Evolutionary conservation across 1,284 basidiomycete species (phyloP), one percentile per base, ranked within the genome.

Genomic region (Anthracocystis walkeri): DNA sequence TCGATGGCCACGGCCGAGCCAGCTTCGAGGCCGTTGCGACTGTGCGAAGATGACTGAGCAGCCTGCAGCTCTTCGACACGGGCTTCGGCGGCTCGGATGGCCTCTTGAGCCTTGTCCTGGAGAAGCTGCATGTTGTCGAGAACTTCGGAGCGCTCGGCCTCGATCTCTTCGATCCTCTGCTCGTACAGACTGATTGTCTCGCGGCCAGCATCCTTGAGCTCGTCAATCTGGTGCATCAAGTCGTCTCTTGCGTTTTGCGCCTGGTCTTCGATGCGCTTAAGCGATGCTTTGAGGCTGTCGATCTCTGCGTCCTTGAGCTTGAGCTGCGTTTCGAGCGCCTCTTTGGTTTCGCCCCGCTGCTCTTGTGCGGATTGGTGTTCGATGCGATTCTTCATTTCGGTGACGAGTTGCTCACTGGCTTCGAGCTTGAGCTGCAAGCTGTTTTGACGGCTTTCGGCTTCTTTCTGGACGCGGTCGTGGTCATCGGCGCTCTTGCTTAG

Each of bases 151-250:
- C 85, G 68, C 45, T 82, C 82, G 59, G 79, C 82, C 65, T 77
- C 65, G 25, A 79, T 77, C 53, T 69, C 68, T 18, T 70, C 65
- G 33, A 55, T 71, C 51, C 68, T 64, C 23, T 62, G 68, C 58
- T 76, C 75, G 66, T 68, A 78, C 16, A 82, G 64, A 23, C 59
- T 68, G 65, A 79, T 78, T 29, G 77, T 75, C 66, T 92, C 92
- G 87, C 93, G 92, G 23, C 94, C 94, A 23, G 93, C 93, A 67
- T 89, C 88, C 54, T 92, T 88, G 44, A 96, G 88, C 81, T 93
- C 92, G 59, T 94, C 91, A 2, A 95, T 90, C 77, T 93, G 92
- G 35, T 51, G 63, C 12, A 63, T 50, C 33, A 80, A 57, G 20
- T 67, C 77, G 14, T 56, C 61, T 10, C 80, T 65, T 33, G 81